Evolutionary conservation across 805 yeast genomes (phyloP).

Genomic region (Debaryomyces castellii): DNA sequence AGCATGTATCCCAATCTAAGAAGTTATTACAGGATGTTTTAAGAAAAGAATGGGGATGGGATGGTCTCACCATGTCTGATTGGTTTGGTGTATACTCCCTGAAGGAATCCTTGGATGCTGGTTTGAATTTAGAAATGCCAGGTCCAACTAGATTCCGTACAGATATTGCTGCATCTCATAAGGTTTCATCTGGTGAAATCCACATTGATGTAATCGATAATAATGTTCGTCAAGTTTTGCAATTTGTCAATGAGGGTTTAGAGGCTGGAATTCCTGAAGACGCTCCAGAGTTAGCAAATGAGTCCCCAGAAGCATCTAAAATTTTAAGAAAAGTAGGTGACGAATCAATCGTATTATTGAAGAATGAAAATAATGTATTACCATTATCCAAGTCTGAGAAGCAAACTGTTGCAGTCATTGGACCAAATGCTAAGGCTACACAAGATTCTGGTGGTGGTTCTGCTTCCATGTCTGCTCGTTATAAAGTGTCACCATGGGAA

Average conservation of each 20-base stretch:
- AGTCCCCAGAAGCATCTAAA: slow-evolving; percentile 47
- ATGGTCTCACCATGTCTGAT: slow-evolving; percentile 60
- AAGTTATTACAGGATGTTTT: slow-evolving; percentile 45
- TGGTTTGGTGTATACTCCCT: slow-evolving; percentile 61
- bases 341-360: slow-evolving; percentile 57
- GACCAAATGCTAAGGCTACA: slow-evolving; percentile 55
- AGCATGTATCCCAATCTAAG: slow-evolving; percentile 50
- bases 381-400: slow-evolving; percentile 43
- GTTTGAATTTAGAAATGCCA: slow-evolving; percentile 68
- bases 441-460: slow-evolving; percentile 65
- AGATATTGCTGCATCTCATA: slow-evolving; percentile 39
- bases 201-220: slow-evolving; percentile 43
- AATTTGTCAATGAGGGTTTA: slow-evolving; percentile 44
- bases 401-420: slow-evolving; percentile 47
- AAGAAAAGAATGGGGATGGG: slow-evolving; percentile 56
- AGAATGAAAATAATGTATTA: slow-evolving; percentile 47
- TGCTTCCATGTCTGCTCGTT: slow-evolving; percentile 50
- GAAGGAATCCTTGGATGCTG: slow-evolving; percentile 48
- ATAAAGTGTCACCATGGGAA: slow-evolving; percentile 47
- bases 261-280: slow-evolving; percentile 40
- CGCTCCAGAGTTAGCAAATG: slow-evolving; percentile 35
- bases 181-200: slow-evolving; percentile 41
- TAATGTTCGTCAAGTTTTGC: slow-evolving; percentile 47
- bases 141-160: slow-evolving; percentile 54
- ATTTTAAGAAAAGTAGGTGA: slow-evolving; percentile 44